Base-by-base conservation (phyloP, 108 stramenopile genomes). In the Cyclotella baltica region DNA sequence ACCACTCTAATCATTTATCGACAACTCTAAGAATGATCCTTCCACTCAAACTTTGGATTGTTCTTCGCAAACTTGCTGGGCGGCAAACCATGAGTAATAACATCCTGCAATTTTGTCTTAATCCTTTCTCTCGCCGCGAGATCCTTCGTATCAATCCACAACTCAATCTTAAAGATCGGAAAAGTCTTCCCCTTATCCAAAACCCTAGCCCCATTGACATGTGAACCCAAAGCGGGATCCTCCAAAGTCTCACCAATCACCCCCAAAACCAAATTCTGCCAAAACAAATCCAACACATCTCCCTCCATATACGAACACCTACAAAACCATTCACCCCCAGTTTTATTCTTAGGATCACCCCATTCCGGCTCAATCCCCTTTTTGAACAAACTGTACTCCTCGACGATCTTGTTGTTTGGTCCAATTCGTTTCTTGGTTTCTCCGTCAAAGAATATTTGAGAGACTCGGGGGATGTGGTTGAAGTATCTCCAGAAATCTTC, bases 301-400 rank as follows among this genome's bases (percentile, higher is more conserved):
- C 79, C 35, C 64, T 94, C 93, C 53, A 94, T 79, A 68, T 75
- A n/a, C n/a, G n/a, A 81, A 35, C 89, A 87, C 63, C 96, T 87
- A 75, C 90, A 90, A 73, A 88, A 93, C 90, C 93, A 97, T 79
- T 96, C 93, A 67, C 94, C 95, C 28, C 97, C 97, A 40, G 80
- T 76, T 53, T 87, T 81, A 88, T 98, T 98, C 47, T 83, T 74
- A 16, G 92, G 86, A 75, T 97, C 97, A 67, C 93, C 96, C 97
- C 97, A 98, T 83, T 96, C 96, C 1, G 97, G 97, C 80, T 93
- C 88, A 74, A 98, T 96, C 59, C 96, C 95, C 69, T 96, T 93
- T 81, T 97, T 97, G 89, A 98, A 98, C 40, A 97, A 68, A 47
- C 89, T 89, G 70, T 96, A 96, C 74, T 96, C 94, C 81, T 96